Evolutionary conservation across 2,329 filamentous ascomycete genomes (phyloP), one percentile per base, ranked within the genome.

Genomic region (Hypoxylon rubiginosum): DNA sequence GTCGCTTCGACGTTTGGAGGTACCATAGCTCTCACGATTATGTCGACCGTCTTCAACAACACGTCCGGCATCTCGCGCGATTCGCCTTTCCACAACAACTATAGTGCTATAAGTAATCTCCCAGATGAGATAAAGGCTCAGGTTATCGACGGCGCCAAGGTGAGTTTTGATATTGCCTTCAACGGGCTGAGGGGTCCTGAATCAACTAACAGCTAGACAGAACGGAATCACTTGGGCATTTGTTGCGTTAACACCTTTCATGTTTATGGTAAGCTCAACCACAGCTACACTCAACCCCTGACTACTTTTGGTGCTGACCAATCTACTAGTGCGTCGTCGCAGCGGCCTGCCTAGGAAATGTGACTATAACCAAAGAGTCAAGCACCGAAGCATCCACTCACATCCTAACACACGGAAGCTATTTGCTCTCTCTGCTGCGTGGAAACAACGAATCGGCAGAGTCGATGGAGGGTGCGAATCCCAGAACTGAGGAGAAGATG

Each of bases 11-110:
- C 88, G 0, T 85, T 92, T 24, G 90, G 90, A 3, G 89, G 90
- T 11, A 91, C 89, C 0, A 76, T 92, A 2, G 86, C 85, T 0
- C 80, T 91, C 49, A 90, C 89, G 0, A 83, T 92, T 71, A 91
- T 92, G 90, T 85, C 88, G 13, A 84, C 86, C 8, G 88, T 92
- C 1, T 91, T 91, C 76, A 90, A 91, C 73, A 92, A 92, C 66
- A 79, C 75, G 5, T 67, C 67, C 19, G 64, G 64, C 28, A 62
- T 69, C 13, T 52, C 64, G 48, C 41, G 56, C 48, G 53, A 70
- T 57, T 79, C 64, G 9, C 70, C 74, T 17, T 63, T 73, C 36
- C 68, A 73, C 6, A 79, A 76, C 41, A 63, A 70, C 9, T 62
- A 71, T 2, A 71, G 84, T 7, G 77, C 82, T 0, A 48, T 73